These are phyloP conservation scores for Sclerotinia nivalis DNA, from an alignment of 2,329 filamentous ascomycete species.

Conservation along the genomic window DNA sequence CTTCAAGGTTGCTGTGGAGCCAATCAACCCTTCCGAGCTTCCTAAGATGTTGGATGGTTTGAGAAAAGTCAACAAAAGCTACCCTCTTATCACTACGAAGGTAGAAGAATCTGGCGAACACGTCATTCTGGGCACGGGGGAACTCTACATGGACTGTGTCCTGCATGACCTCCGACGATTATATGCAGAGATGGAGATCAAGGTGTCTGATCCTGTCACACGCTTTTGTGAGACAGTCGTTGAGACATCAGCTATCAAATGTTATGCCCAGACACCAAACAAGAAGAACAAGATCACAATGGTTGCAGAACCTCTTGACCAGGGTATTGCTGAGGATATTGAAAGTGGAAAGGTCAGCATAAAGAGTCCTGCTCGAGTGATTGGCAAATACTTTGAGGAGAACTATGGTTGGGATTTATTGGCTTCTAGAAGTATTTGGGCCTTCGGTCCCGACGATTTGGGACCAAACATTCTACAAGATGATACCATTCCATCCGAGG, in stretches of 20 bases:
- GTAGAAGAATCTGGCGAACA: constrained; percentile 98
- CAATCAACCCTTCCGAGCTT: constrained; percentile 95
- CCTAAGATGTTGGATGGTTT: constrained; percentile 98
- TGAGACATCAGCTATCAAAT: constrained; percentile 96
- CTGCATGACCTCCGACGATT: constrained; percentile 87
- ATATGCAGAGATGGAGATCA: constrained; percentile 99
- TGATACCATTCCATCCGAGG: constrained; percentile 88
- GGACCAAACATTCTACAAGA: constrained; percentile 96
- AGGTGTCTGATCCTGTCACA: constrained; percentile 96
- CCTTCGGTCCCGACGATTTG: constrained; percentile 93
- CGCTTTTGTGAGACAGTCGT: constrained; percentile 97
- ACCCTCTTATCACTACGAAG: constrained; percentile 92
- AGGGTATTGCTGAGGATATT: constrained; percentile 93
- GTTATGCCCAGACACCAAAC: constrained; percentile 95
- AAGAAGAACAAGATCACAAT: constrained; percentile 99
- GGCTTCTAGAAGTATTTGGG: constrained; percentile 94
- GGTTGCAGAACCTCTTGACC: constrained; percentile 93
- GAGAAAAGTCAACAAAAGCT: constrained; percentile 96
- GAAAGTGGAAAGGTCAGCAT: constrained; percentile 89
- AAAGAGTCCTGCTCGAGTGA: constrained; percentile 87
- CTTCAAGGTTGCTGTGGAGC: constrained; percentile 96
- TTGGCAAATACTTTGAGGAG: constrained; percentile 95
- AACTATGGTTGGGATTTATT: constrained; percentile 97
- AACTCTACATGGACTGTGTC: constrained; percentile 99
- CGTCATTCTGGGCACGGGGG: constrained; percentile 89